phyloP scores from a whole-genome alignment of 2,329 filamentous ascomycete species.

The Golovinomyces cichoracearum region DNA sequence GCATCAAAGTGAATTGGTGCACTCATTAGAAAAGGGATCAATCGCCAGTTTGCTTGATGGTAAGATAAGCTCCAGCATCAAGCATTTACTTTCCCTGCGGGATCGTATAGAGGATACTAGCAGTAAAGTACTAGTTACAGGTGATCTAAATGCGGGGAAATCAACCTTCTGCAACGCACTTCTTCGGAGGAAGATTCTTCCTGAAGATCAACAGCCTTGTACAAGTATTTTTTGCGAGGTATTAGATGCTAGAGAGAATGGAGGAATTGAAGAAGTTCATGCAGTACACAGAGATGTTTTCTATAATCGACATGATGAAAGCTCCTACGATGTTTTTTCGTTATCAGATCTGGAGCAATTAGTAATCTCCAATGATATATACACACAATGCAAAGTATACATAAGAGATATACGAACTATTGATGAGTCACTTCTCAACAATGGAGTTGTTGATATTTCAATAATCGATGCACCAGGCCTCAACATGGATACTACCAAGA shows the following conservation, averaged over 20 bases:
- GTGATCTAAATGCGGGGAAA: conserved; percentile 89
- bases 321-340: conserved; percentile 69
- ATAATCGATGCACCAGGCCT: conserved; percentile 89
- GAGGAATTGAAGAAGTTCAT: conserved; percentile 78
- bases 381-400: conserved; percentile 91
- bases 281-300: conserved; percentile 57
- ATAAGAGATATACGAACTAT: conserved; percentile 71
- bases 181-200: conserved; percentile 67
- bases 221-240: conserved; percentile 98
- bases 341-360: conserved; percentile 63
- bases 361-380: conserved; percentile 66
- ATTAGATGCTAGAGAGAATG: conserved; percentile 72
- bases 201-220: conserved; percentile 92
- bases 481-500: conserved; percentile 90
- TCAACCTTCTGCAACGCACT: conserved; percentile 98
- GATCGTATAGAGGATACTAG: conserved; percentile 93
- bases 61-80: conserved; percentile 80
- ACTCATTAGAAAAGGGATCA: conserved; percentile 77
- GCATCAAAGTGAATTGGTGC: conserved; percentile 71
- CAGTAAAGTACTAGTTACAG: conserved; percentile 87
- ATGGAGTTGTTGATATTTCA: conserved; percentile 92
- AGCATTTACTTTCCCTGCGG: conserved; percentile 61
- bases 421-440: conserved; percentile 84
- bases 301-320: conserved; percentile 79
- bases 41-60: conserved; percentile 77